Base-by-base conservation (phyloP, 805 yeast genomes). In the Grigorovia transvaalensis region DNA sequence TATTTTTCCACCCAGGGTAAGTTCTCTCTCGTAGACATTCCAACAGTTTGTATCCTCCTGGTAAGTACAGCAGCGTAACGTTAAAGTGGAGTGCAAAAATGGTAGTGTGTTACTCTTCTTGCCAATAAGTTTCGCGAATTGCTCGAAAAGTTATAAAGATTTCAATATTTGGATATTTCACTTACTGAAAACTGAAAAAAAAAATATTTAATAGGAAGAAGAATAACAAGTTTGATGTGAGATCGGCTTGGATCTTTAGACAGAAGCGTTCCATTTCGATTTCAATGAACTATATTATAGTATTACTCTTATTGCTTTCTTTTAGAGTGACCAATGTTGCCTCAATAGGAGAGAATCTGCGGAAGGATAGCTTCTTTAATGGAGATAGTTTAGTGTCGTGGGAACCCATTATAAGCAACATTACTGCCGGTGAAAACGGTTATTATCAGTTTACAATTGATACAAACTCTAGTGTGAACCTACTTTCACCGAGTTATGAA, bases 1-100 rank as follows among this genome's bases (percentile, higher is more conserved):
- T 91, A 93, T 67, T 93, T 93, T 66, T 93, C 99, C 46, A 93
- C 95, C 99, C 90, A 82, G 20, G 87, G 88, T n/a, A 82, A 66
- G 57, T 79, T 80, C 42, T 79, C 81, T 23, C 57, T 56, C 17
- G 55, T 59, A 42, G 53, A 33, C 38, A 33, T 33, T 23, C 27
- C 27, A 23, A 23, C 27, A 23, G 6, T 23, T 23, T 6, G 27
- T 23, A 23, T 23, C 6, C 27, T 23, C 27, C 6, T 23, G 27
- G 3, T n/a, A n/a, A 23, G 27, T 23, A n/a, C 27, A 6, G 27
- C 27, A 23, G 27, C 27, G 6, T 23, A 23, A 23, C 27, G n/a
- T 23, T 3, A 6, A 23, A 23, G 27, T 23, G 27, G 27, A 6
- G 6, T 23, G 27, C 27, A 23, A 23, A 23, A 4, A 23, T 23